Conservation (phyloP, 495 filamentous ascomycete genomes). For the Lineolata rhizophorae region DNA sequence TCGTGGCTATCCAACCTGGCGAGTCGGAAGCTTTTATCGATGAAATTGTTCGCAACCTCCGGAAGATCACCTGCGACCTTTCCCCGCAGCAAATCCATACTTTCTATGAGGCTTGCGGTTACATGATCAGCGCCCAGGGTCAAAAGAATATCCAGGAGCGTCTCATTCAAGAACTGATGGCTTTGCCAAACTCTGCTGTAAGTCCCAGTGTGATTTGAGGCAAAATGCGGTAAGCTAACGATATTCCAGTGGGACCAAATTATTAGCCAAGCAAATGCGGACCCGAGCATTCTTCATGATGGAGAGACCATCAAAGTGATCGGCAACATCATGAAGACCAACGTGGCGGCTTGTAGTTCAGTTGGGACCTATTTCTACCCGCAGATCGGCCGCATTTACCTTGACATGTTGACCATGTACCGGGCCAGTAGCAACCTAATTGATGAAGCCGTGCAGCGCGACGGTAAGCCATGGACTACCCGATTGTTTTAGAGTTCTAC, state of each 20-base stretch:
- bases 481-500: background rate
- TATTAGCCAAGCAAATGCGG: conserved; percentile 59
- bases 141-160: conserved; percentile 80
- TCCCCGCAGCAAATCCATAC: conserved; percentile 95
- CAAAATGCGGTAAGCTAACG: background rate
- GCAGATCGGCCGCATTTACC: conserved; percentile 94
- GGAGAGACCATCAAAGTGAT: conserved; percentile 91
- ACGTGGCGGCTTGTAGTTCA: conserved; percentile 88
- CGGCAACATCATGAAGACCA: conserved; percentile 99
- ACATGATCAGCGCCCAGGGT: conserved; percentile 96
- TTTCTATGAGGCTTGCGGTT: conserved; percentile 96
- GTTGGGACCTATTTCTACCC: conserved; percentile 95
- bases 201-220: no score
- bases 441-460: conserved; percentile 66
- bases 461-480: conserved; percentile 34
- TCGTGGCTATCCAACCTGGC: conserved; percentile 85
- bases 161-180: conserved; percentile 81
- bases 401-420: conserved; percentile 99
- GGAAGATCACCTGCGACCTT: conserved; percentile 84
- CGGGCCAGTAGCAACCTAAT: conserved; percentile 88
- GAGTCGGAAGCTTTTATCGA: conserved; percentile 95
- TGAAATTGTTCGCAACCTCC: conserved; percentile 87
- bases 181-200: conserved; percentile 64
- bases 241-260: conserved; percentile 63
- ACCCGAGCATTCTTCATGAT: conserved; percentile 69